Conservation (phyloP, 257 asterid genomes). For the Agastache rugosa region DNA sequence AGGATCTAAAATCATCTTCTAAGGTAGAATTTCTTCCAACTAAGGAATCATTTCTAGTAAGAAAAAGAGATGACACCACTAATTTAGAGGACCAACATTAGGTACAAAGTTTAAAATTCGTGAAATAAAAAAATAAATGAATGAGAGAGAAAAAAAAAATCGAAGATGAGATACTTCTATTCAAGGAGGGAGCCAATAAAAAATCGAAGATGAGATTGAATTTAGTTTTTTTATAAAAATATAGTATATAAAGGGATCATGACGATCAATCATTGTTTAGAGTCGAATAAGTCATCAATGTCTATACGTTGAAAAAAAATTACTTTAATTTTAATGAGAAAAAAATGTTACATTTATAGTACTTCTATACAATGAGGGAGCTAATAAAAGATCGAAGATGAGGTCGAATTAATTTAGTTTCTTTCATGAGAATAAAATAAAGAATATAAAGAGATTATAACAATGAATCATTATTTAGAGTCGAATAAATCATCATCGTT, state of each 20-base stretch:
- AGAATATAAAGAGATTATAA: too few species aligned
- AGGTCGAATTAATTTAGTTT: not conserved
- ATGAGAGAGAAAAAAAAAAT: not conserved
- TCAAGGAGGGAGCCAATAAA: not conserved
- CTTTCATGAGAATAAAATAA: too few species aligned
- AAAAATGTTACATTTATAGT: too few species aligned
- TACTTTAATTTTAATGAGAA: too few species aligned
- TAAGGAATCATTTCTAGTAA: conserved; percentile 15
- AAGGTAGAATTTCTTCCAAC: conserved; percentile 2
- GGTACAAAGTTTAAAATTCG: not conserved
- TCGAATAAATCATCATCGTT: not conserved
- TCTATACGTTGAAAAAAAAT: too few species aligned
- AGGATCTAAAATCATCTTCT: conserved; percentile 7
- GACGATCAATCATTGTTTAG: not conserved
- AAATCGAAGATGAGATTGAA: not conserved
- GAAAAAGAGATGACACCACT: not conserved
- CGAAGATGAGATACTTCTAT: too few species aligned
- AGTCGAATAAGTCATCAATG: not conserved
- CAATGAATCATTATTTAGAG: not conserved
- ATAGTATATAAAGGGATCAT: not conserved
- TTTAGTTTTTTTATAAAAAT: not conserved
- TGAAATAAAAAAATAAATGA: not conserved
- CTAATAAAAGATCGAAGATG: not conserved
- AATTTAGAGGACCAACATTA: not conserved
- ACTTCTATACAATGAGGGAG: not conserved